These are phyloP conservation scores for Zymoseptoria pseudotritici DNA, from an alignment of 2,329 filamentous ascomycete genomes.

Conservation along the genomic window DNA sequence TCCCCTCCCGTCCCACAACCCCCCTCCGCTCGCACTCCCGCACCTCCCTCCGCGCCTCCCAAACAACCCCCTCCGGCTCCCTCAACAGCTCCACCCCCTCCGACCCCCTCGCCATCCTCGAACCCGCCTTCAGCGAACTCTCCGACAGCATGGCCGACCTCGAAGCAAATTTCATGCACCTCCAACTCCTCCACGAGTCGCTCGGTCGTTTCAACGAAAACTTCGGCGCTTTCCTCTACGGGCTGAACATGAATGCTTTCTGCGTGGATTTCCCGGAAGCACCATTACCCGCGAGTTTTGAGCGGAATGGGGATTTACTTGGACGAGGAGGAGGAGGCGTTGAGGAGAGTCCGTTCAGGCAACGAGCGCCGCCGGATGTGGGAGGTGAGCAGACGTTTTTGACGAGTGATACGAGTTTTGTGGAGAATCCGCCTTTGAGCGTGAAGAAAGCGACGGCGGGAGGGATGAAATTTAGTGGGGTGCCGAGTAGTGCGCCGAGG, in stretches of 20 bases:
- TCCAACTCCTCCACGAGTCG: slow-evolving; percentile 95
- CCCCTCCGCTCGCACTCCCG: slow-evolving; percentile 85
- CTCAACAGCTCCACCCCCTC: slow-evolving; percentile 28
- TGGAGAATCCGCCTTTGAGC: slow-evolving; percentile 64
- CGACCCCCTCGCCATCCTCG: slow-evolving; percentile 72
- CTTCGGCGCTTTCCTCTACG: slow-evolving; percentile 91
- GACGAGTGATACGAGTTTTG: slow-evolving; percentile 85
- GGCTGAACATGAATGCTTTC: slow-evolving; percentile 97
- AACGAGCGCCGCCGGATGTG: slow-evolving; percentile 9
- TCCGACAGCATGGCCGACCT: slow-evolving; percentile 91
- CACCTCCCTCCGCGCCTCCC: slow-evolving; percentile 73
- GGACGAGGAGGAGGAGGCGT: not conserved
- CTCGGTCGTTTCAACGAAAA: slow-evolving; percentile 88
- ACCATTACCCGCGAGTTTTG: slow-evolving; percentile 65
- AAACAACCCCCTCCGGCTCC: slow-evolving; percentile 37
- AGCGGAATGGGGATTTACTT: not conserved
- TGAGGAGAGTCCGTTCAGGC: slow-evolving; percentile 18
- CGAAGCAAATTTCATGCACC: slow-evolving; percentile 94
- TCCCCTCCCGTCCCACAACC: slow-evolving; percentile 73
- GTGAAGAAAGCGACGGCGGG: slow-evolving; percentile 37
- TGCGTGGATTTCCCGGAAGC: slow-evolving; percentile 97
- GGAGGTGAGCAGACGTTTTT: slow-evolving; percentile 78
- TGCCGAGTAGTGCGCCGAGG: slow-evolving; percentile 13
- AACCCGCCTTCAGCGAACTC: slow-evolving; percentile 87
- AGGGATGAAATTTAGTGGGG: slow-evolving; percentile 12